Conservation (phyloP, 495 filamentous ascomycete species). For the Hypoxylon intermedium region DNA sequence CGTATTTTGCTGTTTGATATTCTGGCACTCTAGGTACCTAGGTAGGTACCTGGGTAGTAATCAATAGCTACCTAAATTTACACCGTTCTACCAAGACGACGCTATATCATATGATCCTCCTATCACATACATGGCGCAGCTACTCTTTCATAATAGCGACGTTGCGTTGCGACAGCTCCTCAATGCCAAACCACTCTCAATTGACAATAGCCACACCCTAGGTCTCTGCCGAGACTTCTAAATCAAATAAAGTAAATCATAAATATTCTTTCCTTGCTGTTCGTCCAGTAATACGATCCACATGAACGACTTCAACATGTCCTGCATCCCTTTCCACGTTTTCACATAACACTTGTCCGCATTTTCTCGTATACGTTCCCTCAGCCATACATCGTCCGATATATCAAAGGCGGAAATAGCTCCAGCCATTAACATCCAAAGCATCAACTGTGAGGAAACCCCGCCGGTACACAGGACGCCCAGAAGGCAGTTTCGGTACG, state of each 20-base stretch:
- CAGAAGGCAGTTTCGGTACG: slow-evolving; percentile 3
- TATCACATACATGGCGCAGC: no score
- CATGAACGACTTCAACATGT: slow-evolving; percentile 35
- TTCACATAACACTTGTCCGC: slow-evolving; percentile 11
- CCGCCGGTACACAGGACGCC: not conserved
- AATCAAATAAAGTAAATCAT: not conserved
- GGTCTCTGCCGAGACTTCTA: no score
- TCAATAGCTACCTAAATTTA: no score
- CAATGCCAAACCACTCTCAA: no score
- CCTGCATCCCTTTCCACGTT: slow-evolving; percentile 36
- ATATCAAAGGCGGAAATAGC: slow-evolving; percentile 39
- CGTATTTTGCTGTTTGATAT: no score
- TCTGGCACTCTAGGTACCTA: no score
- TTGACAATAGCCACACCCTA: no score
- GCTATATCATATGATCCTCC: no score
- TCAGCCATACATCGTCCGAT: slow-evolving; percentile 40
- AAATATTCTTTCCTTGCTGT: slow-evolving; percentile 6
- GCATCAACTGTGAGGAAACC: slow-evolving; percentile 8
- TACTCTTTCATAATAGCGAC: no score
- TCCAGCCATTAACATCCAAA: slow-evolving; percentile 48
- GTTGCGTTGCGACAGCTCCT: no score
- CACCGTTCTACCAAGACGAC: no score
- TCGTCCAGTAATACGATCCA: slow-evolving; percentile 45
- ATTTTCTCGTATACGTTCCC: slow-evolving; percentile 14
- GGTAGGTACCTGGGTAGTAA: no score